Base-by-base conservation (phyloP, 768 basidiomycete genomes). In the Paxillus involutus region DNA sequence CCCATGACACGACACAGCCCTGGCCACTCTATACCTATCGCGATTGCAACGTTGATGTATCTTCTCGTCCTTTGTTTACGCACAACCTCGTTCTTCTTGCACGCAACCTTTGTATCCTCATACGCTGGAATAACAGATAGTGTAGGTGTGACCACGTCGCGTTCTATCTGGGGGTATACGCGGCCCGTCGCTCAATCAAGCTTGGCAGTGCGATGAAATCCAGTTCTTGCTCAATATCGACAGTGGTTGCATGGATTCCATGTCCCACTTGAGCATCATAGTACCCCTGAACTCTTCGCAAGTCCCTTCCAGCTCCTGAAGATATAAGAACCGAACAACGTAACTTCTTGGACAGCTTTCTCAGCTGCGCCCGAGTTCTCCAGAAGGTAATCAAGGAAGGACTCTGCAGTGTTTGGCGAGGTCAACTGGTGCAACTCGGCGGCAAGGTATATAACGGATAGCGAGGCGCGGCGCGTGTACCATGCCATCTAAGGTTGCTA, bases 401-500 rank as follows among this genome's bases (percentile, higher is more conserved):
- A 69, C 29, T 74, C 70, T 0, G 88, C 83, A 3, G 89, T 89
- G 12, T 73, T 63, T 4, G 91, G 88, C 2, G 91, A 93, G 0
- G 82, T 79, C n/a, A 94, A 64, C 64, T 94, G 91, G 62, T 92
- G 91, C 14, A 94, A 74, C 70, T 93, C 91, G 56, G 89, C 82
- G n/a, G 86, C 84, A 13, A 81, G 76, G 60, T 93, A 94, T 13
- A 89, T 72, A 1, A 80, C 77, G 7, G 87, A 83, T 30, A 92
- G 62, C 1, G 87, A 80, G 0, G 80, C 82, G 33, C 91, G 77
- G 35, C 76, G 80, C 6, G 84, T 72, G 67, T 91, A 91, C 91
- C 91, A 93, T 8, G 80, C 75, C 48, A 83, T 71, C 90, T 91
- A 51, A 14, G 35, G 13, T 13, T 6, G 32, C 52, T 26, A 53